Evolutionary conservation across 495 filamentous ascomycete species (phyloP), one percentile per base, ranked within the genome.

Genomic region (Eremomyces bilateralis): DNA sequence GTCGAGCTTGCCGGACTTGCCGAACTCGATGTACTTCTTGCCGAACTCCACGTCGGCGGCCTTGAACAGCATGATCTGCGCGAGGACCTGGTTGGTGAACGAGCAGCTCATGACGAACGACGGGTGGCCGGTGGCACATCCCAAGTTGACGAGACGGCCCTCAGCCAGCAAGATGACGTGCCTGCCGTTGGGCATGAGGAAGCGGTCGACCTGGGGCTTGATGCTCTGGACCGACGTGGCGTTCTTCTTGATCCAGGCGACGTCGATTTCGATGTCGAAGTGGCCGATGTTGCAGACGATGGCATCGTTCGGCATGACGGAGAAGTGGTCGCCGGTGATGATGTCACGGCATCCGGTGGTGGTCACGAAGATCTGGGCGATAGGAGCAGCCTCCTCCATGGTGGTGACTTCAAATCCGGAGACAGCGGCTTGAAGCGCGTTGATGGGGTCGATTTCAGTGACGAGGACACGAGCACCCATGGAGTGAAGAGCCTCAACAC

Each of bases 71-170:
- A 92, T 78, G 61, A 97, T 97, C 65, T 97, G 88, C 19, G 88
- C 88, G 53, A 97, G 80, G 44, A 94, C 88, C 70, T 97, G 88
- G 73, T 97, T 97, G 66, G 85, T 93, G 77, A 97, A 97, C 42
- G 84, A 94, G 79, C 88, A 97, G 44, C 81, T 91, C 88, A 97
- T 94, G 70, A 97, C 88, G 64, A 97, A 97, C 32, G 85, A 94
- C 48, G 84, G 92, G 77, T 97, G 88, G 41, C 88, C 88, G 40
- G 88, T 97, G 52, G 88, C 88, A 63, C 88, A 97, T 58, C 88
- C 88, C 36, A 97, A 67, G 70, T 97, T 97, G 62, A 97, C 90
- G 37, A 97, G 78, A 66, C 88, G 85, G 46, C 88, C 88, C 62
- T 97, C 88, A 44, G 88, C 88, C 38, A 97, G 73, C 42, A 97